phyloP scores from a whole-genome alignment of 2,329 filamentous ascomycete genomes.

The Trichoderma brevicompactum region DNA sequence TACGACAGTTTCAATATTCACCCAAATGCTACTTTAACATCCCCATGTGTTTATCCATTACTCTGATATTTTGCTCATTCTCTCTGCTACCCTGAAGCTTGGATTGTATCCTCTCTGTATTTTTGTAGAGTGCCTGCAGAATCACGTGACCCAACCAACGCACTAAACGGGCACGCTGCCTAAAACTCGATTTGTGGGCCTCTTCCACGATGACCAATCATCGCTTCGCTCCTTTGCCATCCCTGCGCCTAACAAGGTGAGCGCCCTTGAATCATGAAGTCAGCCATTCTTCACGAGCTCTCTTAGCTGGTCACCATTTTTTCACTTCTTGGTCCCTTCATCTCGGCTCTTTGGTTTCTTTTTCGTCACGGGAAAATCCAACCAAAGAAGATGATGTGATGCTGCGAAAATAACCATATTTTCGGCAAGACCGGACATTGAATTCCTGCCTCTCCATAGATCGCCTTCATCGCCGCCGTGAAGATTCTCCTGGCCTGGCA shows the following conservation, averaged over 20 bases:
- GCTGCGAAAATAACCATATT: background rate
- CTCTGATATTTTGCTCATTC: no score
- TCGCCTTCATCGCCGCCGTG: background rate
- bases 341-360: background rate
- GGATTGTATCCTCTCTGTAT: background rate
- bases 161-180: background rate
- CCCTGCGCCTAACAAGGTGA: constrained; percentile 1
- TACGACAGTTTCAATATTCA: no score
- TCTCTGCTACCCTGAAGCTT: no score
- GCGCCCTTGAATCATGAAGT: constrained; percentile 13
- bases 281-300: constrained; percentile 12
- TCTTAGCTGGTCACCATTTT: background rate
- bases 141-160: background rate
- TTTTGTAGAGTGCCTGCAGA: background rate
- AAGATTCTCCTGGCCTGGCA: background rate
- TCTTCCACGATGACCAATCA: constrained; percentile 19
- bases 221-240: constrained; percentile 20
- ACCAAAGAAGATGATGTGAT: background rate
- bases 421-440: background rate
- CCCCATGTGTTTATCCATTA: no score
- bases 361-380: background rate
- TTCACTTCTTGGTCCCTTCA: background rate
- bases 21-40: no score
- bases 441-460: background rate
- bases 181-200: background rate